Conservation (phyloP, 345 rosid genomes). For the Citrus unshiu region DNA sequence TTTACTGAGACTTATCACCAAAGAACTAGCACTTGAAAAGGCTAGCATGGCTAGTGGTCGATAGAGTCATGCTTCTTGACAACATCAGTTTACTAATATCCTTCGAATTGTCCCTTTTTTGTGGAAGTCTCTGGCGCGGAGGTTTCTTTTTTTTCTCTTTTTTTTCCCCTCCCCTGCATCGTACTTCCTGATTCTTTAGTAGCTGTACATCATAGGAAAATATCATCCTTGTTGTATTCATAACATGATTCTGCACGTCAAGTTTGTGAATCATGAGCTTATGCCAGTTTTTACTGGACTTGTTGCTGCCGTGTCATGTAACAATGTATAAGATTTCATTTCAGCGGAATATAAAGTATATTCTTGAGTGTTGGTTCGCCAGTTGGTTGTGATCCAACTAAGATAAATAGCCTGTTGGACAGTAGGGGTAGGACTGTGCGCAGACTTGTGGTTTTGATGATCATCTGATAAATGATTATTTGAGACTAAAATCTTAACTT, state of each 20-base stretch:
- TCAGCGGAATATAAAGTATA: background rate
- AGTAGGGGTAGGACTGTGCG: background rate
- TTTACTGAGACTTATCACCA: conserved; percentile 57
- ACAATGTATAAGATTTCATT: background rate
- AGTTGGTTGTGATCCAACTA: background rate
- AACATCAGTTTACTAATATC: background rate
- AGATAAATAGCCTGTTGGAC: background rate
- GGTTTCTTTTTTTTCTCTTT: too few species aligned
- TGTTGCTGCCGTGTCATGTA: background rate
- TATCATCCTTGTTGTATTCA: conserved; percentile 7
- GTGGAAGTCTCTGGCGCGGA: background rate
- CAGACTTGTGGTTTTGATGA: too few species aligned
- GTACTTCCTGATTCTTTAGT: background rate
- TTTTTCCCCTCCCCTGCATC: background rate
- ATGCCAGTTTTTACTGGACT: background rate
- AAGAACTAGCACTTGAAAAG: conserved; percentile 66
- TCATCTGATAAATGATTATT: too few species aligned
- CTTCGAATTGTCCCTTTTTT: background rate
- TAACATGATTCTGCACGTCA: background rate
- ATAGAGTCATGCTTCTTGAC: background rate
- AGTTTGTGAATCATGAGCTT: background rate
- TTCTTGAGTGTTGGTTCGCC: background rate
- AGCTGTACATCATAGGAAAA: conserved; percentile 12
- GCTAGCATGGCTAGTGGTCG: conserved; percentile 26
- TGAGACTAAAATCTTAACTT: too few species aligned